Conservation (phyloP, 1,284 basidiomycete genomes). For the Moesziomyces globuligerus region DNA sequence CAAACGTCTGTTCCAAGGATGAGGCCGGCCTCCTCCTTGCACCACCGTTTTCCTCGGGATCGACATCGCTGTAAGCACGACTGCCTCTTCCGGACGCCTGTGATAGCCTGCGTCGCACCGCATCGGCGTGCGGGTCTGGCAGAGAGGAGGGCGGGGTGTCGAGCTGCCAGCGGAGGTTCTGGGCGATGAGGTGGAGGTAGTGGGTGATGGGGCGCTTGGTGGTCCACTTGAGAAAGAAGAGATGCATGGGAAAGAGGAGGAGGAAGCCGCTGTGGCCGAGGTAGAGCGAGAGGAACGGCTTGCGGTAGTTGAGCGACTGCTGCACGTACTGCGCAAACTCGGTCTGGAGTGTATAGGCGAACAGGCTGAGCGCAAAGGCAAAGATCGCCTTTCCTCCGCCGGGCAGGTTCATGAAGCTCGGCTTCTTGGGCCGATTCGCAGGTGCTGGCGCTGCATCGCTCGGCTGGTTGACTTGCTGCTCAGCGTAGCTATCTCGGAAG, state of each 20-base stretch:
- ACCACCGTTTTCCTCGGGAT: constrained; percentile 6
- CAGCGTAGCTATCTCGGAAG: constrained; percentile 42
- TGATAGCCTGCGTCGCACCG: constrained; percentile 38
- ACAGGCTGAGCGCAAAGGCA: constrained; percentile 57
- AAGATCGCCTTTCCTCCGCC: constrained; percentile 50
- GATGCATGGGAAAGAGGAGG: constrained; percentile 59
- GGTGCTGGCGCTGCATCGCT: background rate
- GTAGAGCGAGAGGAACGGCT: constrained; percentile 62
- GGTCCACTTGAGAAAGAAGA: constrained; percentile 47
- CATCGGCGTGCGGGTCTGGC: constrained; percentile 33
- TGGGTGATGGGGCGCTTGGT: constrained; percentile 46
- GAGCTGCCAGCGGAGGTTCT: constrained; percentile 61
- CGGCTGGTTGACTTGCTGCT: background rate
- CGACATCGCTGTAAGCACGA: background rate
- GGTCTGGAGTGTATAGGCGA: constrained; percentile 64
- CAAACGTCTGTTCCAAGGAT: constrained; percentile 32
- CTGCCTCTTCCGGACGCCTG: constrained; percentile 26
- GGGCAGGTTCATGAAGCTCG: constrained; percentile 29
- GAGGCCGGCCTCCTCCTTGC: constrained; percentile 8
- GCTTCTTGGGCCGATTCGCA: constrained; percentile 6
- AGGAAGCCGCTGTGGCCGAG: constrained; percentile 63
- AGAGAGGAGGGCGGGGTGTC: constrained; percentile 27
- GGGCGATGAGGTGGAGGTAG: constrained; percentile 50
- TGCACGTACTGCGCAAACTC: constrained; percentile 66
- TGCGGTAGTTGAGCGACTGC: constrained; percentile 58